phyloP scores from a whole-genome alignment of 2,329 filamentous ascomycete species.

The Tolypocladium paradoxum region DNA sequence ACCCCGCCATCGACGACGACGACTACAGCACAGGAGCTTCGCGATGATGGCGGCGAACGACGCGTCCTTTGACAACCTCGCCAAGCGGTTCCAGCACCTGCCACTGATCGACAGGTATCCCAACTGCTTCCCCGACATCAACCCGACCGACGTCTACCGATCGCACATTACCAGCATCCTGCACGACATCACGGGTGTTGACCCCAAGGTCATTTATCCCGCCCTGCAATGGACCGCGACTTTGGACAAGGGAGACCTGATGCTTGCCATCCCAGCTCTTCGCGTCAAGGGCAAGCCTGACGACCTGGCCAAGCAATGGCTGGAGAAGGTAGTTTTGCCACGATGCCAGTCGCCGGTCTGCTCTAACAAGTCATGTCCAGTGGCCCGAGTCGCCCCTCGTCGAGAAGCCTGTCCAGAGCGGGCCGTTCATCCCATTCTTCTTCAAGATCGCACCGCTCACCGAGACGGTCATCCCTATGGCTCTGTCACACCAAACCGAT shows the following conservation, averaged over 20 bases:
- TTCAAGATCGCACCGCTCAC: constrained; percentile 3
- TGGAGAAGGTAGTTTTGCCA: constrained; percentile 2
- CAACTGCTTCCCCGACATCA: constrained; percentile 5
- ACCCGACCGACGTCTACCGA: constrained; percentile 5
- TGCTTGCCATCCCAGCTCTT: constrained; percentile 4
- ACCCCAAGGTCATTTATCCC: constrained; percentile 3
- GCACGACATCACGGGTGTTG: constrained; percentile 5
- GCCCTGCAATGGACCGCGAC: constrained; percentile 5
- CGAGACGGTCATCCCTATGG: constrained; percentile 5
- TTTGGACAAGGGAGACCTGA: constrained; percentile 4
- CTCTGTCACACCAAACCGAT: constrained; percentile 2
- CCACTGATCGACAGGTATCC: constrained; percentile 3
- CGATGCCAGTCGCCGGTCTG: too few relatives aligned
- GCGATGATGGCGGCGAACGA: constrained; percentile 3
- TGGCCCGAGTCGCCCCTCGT: constrained; percentile 6
- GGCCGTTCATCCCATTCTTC: constrained; percentile 4
- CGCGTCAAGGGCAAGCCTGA: constrained; percentile 6
- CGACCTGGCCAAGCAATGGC: constrained; percentile 5
- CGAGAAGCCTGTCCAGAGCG: constrained; percentile 4
- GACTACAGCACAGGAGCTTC: not conserved
- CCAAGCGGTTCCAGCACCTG: constrained; percentile 2
- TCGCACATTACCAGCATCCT: constrained; percentile 5
- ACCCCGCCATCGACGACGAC: not conserved
- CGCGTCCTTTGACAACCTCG: constrained; percentile 2
- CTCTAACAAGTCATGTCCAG: not conserved